phyloP scores from a whole-genome alignment of 768 basidiomycete genomes.

The Podaxis sp. region DNA sequence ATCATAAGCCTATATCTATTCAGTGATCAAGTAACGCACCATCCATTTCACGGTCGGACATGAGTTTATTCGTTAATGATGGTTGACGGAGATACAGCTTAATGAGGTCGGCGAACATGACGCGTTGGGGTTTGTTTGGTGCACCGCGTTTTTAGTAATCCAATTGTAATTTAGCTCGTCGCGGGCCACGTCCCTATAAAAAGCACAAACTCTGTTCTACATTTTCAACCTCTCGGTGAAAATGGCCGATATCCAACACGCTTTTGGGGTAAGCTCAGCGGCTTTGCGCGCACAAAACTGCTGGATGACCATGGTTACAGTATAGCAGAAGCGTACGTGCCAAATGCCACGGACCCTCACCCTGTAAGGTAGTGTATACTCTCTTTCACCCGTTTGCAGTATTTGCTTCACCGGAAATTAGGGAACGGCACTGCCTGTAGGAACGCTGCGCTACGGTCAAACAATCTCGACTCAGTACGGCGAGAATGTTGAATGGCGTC shows the following conservation, averaged over 20 bases:
- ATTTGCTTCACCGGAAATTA: slow-evolving; percentile 3
- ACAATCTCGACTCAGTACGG: slow-evolving; percentile 45
- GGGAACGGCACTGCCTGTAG: slow-evolving; percentile 52
- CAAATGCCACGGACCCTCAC: slow-evolving; percentile 63
- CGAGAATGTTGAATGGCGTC: slow-evolving; percentile 72
- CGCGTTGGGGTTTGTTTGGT: slow-evolving; percentile 40
- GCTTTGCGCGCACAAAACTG: not conserved
- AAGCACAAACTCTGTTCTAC: not conserved
- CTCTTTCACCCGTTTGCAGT: not conserved
- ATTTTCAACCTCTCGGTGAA: not conserved
- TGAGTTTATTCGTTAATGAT: slow-evolving; percentile 15
- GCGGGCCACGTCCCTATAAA: too few species aligned
- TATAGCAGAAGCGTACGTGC: slow-evolving; percentile 72
- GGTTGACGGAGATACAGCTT: not conserved
- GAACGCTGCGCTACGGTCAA: slow-evolving; percentile 66
- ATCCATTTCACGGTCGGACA: slow-evolving; percentile 34
- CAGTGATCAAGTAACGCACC: slow-evolving; percentile 13
- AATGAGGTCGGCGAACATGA: slow-evolving; percentile 14
- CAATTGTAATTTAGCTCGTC: not conserved
- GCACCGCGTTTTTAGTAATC: not conserved
- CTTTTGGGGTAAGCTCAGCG: slow-evolving; percentile 9
- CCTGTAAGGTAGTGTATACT: slow-evolving; percentile 45
- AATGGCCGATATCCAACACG: slow-evolving; percentile 13
- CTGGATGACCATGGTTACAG: slow-evolving; percentile 31
- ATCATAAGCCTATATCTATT: not conserved